phyloP scores from a whole-genome alignment of 805 yeast species.

The Spathaspora girioi region DNA sequence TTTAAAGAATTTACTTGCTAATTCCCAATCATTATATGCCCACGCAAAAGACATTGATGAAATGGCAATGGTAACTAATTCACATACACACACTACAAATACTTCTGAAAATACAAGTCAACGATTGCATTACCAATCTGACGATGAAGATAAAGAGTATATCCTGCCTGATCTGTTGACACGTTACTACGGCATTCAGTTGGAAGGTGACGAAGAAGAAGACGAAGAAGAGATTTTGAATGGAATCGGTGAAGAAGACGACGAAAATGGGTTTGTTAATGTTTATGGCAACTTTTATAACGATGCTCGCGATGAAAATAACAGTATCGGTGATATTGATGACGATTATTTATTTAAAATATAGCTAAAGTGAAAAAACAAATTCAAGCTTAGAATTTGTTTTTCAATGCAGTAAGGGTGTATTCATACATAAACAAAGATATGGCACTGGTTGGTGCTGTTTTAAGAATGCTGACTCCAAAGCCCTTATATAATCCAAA shows the following conservation, averaged over 20 bases:
- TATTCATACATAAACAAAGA: conserved; percentile 65
- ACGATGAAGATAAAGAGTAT: conserved; percentile 32
- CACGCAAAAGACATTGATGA: conserved; percentile 15
- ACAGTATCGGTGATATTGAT: conserved; percentile 15
- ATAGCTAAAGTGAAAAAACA: not conserved
- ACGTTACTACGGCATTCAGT: conserved; percentile 20
- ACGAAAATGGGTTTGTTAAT: conserved; percentile 26
- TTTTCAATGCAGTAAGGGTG: conserved; percentile 12
- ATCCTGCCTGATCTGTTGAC: conserved; percentile 40
- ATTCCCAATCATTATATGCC: conserved; percentile 34
- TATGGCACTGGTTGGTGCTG: conserved; percentile 75
- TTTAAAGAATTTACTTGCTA: conserved; percentile 29
- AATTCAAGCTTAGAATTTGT: conserved; percentile 1
- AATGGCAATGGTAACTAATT: not conserved
- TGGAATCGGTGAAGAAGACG: conserved; percentile 18
- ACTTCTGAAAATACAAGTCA: conserved; percentile 11
- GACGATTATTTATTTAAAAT: conserved; percentile 32
- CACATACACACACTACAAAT: conserved; percentile 8
- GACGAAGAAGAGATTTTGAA: conserved; percentile 16
- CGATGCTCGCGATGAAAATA: conserved; percentile 12
- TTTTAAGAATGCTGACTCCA: conserved; percentile 64
- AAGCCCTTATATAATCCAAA: conserved; percentile 74
- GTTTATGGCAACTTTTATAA: conserved; percentile 17
- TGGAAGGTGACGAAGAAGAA: conserved; percentile 15
- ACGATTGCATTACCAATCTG: conserved; percentile 11